Evolutionary conservation across 2,329 filamentous ascomycete genomes (phyloP).

Genomic region (Bipolaris victoriae): DNA sequence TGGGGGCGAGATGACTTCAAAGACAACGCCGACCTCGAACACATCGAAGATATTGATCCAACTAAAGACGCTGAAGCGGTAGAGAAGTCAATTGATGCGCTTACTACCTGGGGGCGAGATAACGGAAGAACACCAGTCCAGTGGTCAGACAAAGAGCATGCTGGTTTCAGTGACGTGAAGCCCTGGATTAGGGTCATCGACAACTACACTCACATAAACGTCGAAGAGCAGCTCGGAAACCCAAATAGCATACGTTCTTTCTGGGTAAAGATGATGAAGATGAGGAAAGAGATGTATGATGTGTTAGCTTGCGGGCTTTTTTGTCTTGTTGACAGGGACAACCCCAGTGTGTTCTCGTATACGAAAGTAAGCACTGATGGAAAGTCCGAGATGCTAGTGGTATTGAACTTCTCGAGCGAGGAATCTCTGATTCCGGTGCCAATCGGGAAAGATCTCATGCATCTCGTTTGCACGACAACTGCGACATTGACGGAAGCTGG

Average conservation of each 20-base stretch:
- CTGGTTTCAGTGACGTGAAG: slow-evolving; percentile 33
- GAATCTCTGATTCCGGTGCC: not conserved
- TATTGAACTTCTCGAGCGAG: slow-evolving; percentile 49
- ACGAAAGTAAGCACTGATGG: slow-evolving; percentile 41
- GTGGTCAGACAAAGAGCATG: slow-evolving; percentile 21
- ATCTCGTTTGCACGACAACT: not conserved
- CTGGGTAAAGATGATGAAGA: slow-evolving; percentile 68
- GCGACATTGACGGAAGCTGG: not conserved
- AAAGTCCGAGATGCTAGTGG: slow-evolving; percentile 37
- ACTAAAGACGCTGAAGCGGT: not conserved
- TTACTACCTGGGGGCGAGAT: slow-evolving; percentile 1
- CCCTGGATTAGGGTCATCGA: slow-evolving; percentile 77
- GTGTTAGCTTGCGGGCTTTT: slow-evolving; percentile 73
- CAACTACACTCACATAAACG: slow-evolving; percentile 66
- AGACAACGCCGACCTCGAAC: slow-evolving; percentile 52
- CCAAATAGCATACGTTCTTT: slow-evolving; percentile 63
- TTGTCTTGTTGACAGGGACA: slow-evolving; percentile 59
- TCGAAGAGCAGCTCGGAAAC: slow-evolving; percentile 59
- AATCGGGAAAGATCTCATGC: not conserved
- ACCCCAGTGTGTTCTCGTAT: slow-evolving; percentile 60
- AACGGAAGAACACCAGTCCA: slow-evolving; percentile 3
- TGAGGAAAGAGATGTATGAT: slow-evolving; percentile 55
- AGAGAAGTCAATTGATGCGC: not conserved
- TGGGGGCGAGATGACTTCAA: slow-evolving; percentile 64
- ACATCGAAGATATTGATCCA: slow-evolving; percentile 1